These are phyloP conservation scores for Alternaria novae-zelandiae DNA, from an alignment of 2,329 filamentous ascomycete species.

Conservation along the genomic window DNA sequence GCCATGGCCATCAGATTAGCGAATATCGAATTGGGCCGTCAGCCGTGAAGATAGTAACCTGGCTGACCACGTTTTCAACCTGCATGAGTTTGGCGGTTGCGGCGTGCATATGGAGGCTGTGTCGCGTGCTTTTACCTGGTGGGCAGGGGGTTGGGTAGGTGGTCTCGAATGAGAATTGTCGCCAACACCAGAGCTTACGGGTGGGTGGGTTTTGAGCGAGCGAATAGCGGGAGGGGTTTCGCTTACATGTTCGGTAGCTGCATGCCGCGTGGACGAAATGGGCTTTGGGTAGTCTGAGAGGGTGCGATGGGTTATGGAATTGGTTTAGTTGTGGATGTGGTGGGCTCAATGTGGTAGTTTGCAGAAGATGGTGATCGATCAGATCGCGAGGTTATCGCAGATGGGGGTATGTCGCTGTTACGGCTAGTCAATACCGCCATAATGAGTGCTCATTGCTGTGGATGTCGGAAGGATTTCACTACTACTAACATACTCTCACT, in stretches of 20 bases:
- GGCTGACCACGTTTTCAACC: not conserved
- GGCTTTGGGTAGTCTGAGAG: not conserved
- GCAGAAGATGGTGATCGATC: not conserved
- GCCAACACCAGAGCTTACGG: no score
- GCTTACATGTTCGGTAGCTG: not conserved
- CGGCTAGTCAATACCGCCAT: not conserved
- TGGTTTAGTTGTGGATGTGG: not conserved
- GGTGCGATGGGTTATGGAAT: not conserved
- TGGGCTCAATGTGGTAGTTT: not conserved
- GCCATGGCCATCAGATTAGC: not conserved
- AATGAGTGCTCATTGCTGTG: not conserved
- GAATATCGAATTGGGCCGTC: not conserved
- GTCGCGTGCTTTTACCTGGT: not conserved
- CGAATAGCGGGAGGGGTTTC: not conserved
- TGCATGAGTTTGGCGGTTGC: not conserved
- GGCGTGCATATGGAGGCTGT: not conserved
- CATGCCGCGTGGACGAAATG: not conserved
- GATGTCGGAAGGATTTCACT: not conserved
- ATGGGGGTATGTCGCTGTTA: no score
- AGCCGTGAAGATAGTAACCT: not conserved
- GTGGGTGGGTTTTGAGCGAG: not conserved
- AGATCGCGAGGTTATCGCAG: not conserved
- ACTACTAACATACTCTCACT: not conserved
- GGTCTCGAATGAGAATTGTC: no score
- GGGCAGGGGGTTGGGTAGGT: not conserved